Conservation (phyloP, 805 yeast genomes). For the Lachancea lanzarotensis region DNA sequence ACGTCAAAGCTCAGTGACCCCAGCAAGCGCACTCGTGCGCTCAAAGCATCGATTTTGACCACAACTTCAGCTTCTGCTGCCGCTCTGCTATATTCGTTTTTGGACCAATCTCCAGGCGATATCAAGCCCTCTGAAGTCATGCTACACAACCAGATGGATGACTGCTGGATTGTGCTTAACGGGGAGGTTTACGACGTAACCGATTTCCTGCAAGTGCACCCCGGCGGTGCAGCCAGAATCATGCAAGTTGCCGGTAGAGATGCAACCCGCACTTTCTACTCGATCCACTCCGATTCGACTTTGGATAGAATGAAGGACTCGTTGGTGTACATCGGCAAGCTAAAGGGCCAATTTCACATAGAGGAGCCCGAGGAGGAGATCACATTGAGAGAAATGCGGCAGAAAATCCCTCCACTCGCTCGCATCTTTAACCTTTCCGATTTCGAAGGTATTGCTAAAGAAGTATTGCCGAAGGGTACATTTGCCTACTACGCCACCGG, state of each 20-base stretch:
- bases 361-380: slow-evolving; percentile 15
- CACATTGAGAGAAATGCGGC: slow-evolving; percentile 10
- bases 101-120: slow-evolving; percentile 9
- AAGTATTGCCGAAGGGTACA: slow-evolving; percentile 31
- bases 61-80: slow-evolving; percentile 12
- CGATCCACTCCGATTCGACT: slow-evolving; percentile 29
- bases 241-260: slow-evolving; percentile 78
- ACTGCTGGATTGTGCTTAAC: slow-evolving; percentile 76
- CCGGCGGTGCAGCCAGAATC: slow-evolving; percentile 77
- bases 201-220: slow-evolving; percentile 71
- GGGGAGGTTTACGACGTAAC: slow-evolving; percentile 80
- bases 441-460: slow-evolving; percentile 37
- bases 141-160: slow-evolving; percentile 48
- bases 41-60: slow-evolving; percentile 11
- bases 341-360: slow-evolving; percentile 12
- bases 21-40: background rate
- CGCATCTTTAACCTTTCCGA: slow-evolving; percentile 34
- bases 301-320: slow-evolving; percentile 15
- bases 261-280: slow-evolving; percentile 50
- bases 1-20: background rate
- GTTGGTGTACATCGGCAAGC: slow-evolving; percentile 13
- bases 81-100: slow-evolving; percentile 7
- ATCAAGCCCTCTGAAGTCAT: slow-evolving; percentile 30
- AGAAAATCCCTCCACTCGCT: slow-evolving; percentile 29
- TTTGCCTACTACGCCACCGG: slow-evolving; percentile 44